Evolutionary conservation across 352 stramenopile species (phyloP), one percentile per base, ranked within the genome.

Genomic region (Pythium dissotocum): DNA sequence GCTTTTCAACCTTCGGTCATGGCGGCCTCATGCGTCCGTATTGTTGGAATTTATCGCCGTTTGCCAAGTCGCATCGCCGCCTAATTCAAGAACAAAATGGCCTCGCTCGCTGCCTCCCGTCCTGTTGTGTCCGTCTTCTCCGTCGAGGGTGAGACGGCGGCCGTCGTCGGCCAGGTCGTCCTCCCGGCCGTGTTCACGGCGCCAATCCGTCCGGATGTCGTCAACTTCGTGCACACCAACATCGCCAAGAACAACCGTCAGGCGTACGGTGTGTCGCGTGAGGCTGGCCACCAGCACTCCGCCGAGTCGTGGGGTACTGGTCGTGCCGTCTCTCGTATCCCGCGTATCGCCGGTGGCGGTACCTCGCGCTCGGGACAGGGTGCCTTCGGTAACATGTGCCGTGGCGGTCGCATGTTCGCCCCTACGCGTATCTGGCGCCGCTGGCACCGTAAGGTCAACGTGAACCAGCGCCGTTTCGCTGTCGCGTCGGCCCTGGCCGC

Each of bases 181-280:
- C 91, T 99, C 46, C 97, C 97, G 35, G 88, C 82, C 58, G 97
- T 99, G 70, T 98, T 99, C 87, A 98, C 94, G 71, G 96, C 97
- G 40, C 98, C 98, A 61, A 98, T 99, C 80, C 97, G 98, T 77
- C 94, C 97, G 59, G 98, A 99, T 85, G 90, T 99, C 58, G 97
- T 99, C 71, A 97, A 98, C 75, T 99, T 99, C 76, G 98, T 99
- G 52, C 97, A 99, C 92, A 99, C 94, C 48, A 98, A 99, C 90
- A 99, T 99, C 88, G 96, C 95, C 84, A 99, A 99, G 94, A 99
- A 99, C 90, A 87, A 98, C 73, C 95, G 98, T 79, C 98, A 99
- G 87, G 93, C 98, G 26, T 99, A 99, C 87, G 95, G 91, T 76
- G 97, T 99, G 51, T 98, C 88, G 71, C 95, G 97, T 64, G 82